Percentiles rank a stretch among this genome's conserved stretches.
These are phyloP conservation scores for Exophiala phaeomuriformis DNA, from an alignment of 2,329 filamentous ascomycete species.

Conservation along the genomic window DNA sequence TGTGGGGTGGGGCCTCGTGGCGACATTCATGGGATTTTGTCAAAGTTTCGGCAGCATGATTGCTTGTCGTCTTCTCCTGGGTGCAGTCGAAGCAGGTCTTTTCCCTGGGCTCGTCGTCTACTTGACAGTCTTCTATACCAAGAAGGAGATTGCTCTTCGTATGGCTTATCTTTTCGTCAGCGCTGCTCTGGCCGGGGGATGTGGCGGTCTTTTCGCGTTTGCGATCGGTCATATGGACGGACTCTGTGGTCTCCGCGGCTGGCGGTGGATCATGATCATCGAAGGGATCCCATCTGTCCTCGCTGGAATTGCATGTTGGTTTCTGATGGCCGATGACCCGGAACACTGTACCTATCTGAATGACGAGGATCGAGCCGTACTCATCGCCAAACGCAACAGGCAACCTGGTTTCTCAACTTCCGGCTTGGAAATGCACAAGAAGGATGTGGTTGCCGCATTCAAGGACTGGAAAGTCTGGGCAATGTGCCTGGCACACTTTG, in stretches of 20 bases:
- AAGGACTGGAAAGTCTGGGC: slow-evolving; percentile 68
- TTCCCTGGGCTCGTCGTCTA: slow-evolving; percentile 39
- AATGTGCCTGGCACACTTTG: slow-evolving; percentile 46
- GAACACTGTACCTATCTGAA: slow-evolving; percentile 40
- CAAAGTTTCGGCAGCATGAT: slow-evolving; percentile 43
- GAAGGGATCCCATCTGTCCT: slow-evolving; percentile 43
- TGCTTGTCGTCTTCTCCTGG: slow-evolving; percentile 42
- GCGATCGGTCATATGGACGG: slow-evolving; percentile 48
- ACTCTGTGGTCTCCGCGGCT: slow-evolving; percentile 40
- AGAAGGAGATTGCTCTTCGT: slow-evolving; percentile 38
- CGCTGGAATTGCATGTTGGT: slow-evolving; percentile 38
- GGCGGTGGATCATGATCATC: slow-evolving; percentile 50
- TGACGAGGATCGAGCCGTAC: slow-evolving; percentile 47
- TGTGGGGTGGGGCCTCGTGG: slow-evolving; percentile 42
- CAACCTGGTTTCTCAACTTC: slow-evolving; percentile 45
- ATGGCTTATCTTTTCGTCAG: slow-evolving; percentile 42
- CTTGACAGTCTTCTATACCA: slow-evolving; percentile 42
- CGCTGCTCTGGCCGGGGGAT: slow-evolving; percentile 45
- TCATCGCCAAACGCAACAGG: slow-evolving; percentile 42
- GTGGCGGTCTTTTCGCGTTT: slow-evolving; percentile 47
- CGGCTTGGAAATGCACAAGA: slow-evolving; percentile 49
- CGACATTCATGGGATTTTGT: slow-evolving; percentile 46
- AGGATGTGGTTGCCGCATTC: slow-evolving; percentile 60
- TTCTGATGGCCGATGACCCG: slow-evolving; percentile 41
- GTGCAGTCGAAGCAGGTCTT: slow-evolving; percentile 36